phyloP scores from a whole-genome alignment of 495 filamentous ascomycete genomes.

The Aspergillus sclerotioniger region DNA sequence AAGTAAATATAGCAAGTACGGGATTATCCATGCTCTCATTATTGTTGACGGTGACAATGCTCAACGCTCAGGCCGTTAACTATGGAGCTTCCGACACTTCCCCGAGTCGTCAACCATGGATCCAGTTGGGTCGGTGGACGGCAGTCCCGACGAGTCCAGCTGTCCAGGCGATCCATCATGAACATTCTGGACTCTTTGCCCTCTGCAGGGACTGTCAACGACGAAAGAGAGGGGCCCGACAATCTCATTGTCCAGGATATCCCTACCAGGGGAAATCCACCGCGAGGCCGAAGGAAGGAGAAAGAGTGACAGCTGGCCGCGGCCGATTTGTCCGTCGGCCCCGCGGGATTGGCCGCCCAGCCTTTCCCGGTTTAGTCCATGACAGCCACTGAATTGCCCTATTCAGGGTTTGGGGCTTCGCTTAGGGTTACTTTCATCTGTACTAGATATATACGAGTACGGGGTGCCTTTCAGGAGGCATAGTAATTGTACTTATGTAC shows the following conservation, averaged over 20 bases:
- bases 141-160: too few relatives aligned
- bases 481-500: too few relatives aligned
- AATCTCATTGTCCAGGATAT: not conserved
- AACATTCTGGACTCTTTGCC: not conserved
- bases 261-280: not conserved
- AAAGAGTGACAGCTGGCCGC: slow-evolving; percentile 18
- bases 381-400: too few relatives aligned
- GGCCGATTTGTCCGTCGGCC: slow-evolving; percentile 14
- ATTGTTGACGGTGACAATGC: not conserved
- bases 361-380: too few relatives aligned
- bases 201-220: slow-evolving; percentile 1
- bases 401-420: too few relatives aligned
- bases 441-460: too few relatives aligned
- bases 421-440: too few relatives aligned
- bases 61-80: slow-evolving; percentile 4
- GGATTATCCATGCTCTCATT: too few relatives aligned
- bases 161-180: not conserved
- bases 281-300: slow-evolving; percentile 8
- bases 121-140: not conserved
- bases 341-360: not conserved
- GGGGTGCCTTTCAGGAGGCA: too few relatives aligned
- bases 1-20: not conserved
- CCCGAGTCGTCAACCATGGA: not conserved
- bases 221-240: not conserved
- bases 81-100: not conserved